Conservation (phyloP, 75 land plant genomes). For the Larix kaempferi region DNA sequence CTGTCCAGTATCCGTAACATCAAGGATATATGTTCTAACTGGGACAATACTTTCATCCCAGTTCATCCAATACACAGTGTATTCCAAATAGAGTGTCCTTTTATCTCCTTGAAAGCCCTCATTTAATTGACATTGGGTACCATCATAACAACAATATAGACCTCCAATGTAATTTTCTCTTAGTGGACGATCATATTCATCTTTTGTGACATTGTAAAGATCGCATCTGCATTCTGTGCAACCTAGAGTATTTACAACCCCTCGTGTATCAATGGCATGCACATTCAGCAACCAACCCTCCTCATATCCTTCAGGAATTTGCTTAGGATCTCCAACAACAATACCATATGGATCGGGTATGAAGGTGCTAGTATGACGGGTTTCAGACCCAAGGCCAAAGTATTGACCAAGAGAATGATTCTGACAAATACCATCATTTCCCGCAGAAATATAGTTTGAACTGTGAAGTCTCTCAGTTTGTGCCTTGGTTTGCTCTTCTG, state of each 20-base stretch:
- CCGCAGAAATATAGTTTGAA: conserved; percentile 3
- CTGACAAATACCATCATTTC: conserved; percentile 61
- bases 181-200: conserved; percentile 46
- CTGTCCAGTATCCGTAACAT: conserved; percentile 60
- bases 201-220: conserved; percentile 68
- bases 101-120: conserved; percentile 35
- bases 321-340: conserved; percentile 57
- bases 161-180: conserved; percentile 62
- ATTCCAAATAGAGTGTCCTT: conserved; percentile 66
- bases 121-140: conserved; percentile 53
- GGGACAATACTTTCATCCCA: conserved; percentile 64
- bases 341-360: conserved; percentile 85
- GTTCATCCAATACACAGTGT: conserved; percentile 71
- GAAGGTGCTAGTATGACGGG: conserved; percentile 59
- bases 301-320: conserved; percentile 58
- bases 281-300: conserved; percentile 82
- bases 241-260: conserved; percentile 54
- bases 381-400: conserved; percentile 84
- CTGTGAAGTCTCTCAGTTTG: not conserved
- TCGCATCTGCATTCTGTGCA: conserved; percentile 87
- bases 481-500: not conserved
- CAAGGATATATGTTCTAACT: conserved; percentile 56
- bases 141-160: conserved; percentile 74
- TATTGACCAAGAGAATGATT: conserved; percentile 30
- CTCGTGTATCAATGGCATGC: conserved; percentile 90